Evolutionary conservation across 805 yeast species (phyloP).

Genomic region (Candida ipomoeae): DNA sequence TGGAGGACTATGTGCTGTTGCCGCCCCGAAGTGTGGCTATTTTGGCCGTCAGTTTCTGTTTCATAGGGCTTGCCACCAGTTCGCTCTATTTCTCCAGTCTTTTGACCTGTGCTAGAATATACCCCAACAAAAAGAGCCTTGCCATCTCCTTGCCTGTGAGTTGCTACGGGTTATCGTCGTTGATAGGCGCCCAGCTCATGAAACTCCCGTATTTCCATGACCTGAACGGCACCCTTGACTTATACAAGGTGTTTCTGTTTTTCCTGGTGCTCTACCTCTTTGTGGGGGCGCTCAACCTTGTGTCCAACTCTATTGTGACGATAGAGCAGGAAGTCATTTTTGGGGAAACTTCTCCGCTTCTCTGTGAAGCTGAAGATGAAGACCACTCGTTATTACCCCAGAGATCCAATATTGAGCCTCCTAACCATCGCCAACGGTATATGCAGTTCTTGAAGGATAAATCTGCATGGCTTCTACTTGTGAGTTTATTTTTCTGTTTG

Average conservation of each 20-base stretch:
- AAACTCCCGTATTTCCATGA: constrained; percentile 37
- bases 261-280: constrained; percentile 51
- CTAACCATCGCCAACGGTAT: constrained; percentile 32
- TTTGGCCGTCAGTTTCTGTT: constrained; percentile 47
- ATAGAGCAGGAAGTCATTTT: constrained; percentile 49
- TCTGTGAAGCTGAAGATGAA: constrained; percentile 6
- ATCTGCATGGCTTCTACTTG: constrained; percentile 59
- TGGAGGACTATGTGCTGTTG: constrained; percentile 1
- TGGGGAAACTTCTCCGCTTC: constrained; percentile 20
- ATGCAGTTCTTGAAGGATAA: constrained; percentile 45
- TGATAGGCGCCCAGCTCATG: constrained; percentile 65
- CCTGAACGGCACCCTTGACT: constrained; percentile 35
- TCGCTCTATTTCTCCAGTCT: constrained; percentile 67
- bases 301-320: constrained; percentile 61
- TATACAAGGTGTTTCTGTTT: constrained; percentile 48
- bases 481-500: constrained; percentile 59
- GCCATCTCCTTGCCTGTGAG: constrained; percentile 88
- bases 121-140: constrained; percentile 68
- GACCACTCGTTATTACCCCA: constrained; percentile 27
- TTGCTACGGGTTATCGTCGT: constrained; percentile 77
- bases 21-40: constrained; percentile 37
- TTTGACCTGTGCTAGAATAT: constrained; percentile 81
- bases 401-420: constrained; percentile 35
- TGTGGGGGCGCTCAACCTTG: constrained; percentile 57
- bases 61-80: constrained; percentile 70